These are phyloP conservation scores for Sporothrix pseudoabietina DNA, from an alignment of 2,329 filamentous ascomycete species.

Conservation along the genomic window DNA sequence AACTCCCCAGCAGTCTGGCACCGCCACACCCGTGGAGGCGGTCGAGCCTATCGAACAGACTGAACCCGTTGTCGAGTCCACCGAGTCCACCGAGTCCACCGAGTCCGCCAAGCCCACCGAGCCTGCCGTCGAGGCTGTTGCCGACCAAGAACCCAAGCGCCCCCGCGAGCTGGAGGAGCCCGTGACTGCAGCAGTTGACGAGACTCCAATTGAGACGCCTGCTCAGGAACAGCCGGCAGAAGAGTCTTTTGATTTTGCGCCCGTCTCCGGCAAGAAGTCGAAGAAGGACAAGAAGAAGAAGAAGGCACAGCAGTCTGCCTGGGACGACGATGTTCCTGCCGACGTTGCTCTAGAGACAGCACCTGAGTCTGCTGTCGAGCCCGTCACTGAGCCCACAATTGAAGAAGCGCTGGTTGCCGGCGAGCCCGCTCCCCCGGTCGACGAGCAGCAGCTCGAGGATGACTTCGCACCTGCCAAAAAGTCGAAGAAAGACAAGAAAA, in stretches of 20 bases:
- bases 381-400: neutral
- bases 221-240: neutral
- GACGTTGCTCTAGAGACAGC: neutral
- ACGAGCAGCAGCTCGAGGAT: neutral
- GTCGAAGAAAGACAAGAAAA: constrained; percentile 30
- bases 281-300: constrained; percentile 30
- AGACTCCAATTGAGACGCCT: no score
- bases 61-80: neutral
- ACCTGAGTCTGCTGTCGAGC: neutral
- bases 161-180: no score
- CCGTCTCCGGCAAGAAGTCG: neutral
- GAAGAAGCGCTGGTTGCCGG: neutral
- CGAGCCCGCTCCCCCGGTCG: neutral
- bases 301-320: neutral
- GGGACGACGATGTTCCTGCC: neutral
- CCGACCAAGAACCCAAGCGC: constrained; percentile 23
- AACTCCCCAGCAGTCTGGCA: neutral
- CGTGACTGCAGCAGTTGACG: no score
- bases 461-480: constrained; percentile 9
- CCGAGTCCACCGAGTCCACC: neutral
- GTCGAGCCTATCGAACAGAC: neutral
- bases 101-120: neutral
- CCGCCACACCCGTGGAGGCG: neutral
- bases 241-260: neutral
- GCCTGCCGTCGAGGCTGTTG: neutral